Evolutionary conservation across 352 stramenopile species (phyloP), one percentile per base, ranked within the genome.

Genomic region (Phytophthora hibernalis): DNA sequence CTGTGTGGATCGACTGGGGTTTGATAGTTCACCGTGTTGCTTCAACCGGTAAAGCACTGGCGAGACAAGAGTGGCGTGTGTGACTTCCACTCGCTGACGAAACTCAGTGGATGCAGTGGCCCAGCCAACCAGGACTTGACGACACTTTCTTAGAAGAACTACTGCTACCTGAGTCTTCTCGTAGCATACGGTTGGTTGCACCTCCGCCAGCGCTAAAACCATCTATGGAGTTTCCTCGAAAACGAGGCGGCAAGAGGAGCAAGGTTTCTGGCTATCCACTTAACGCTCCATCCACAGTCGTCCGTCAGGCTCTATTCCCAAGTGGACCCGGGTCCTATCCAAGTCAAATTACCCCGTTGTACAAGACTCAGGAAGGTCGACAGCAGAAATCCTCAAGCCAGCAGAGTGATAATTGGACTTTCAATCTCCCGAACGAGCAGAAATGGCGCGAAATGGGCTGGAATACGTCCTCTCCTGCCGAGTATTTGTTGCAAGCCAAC

Each of bases 361-460:
- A 61, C 26, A 69, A 73, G n/a, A 42, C 62, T 11, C 37, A 51
- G 9, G 61, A 77, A 47, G 33, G 40, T 30, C 54, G 50, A 21
- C 60, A 63, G 4, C 61, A 68, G 5, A 48, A 55, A 48, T 48
- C 18, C n/a, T 20, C 38, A 33, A 48, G 56, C 10, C 45, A 53
- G 37, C 20, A 37, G 60, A 45, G 21, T 15, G 53, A 72, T 13
- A 54, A 43, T 15, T 65, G 48, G 53, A 38, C 47, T 3, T 43
- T 60, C 20, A 45, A 52, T 22, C 24, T 53, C 20, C 35, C 59
- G 22, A 68, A 69, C 9, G 77, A 81, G 47, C 53, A 72, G 35
- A 85, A 82, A 62, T 78, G 74, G 42, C 84, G 82, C 9, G 82
- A 93, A 58, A 83, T 86, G 59, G 76, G 84, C 16, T 93, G 84